Evolutionary conservation across 1,139 yeast species (phyloP), one percentile per base, ranked within the genome.

Genomic region (Candida sanyaensis): DNA sequence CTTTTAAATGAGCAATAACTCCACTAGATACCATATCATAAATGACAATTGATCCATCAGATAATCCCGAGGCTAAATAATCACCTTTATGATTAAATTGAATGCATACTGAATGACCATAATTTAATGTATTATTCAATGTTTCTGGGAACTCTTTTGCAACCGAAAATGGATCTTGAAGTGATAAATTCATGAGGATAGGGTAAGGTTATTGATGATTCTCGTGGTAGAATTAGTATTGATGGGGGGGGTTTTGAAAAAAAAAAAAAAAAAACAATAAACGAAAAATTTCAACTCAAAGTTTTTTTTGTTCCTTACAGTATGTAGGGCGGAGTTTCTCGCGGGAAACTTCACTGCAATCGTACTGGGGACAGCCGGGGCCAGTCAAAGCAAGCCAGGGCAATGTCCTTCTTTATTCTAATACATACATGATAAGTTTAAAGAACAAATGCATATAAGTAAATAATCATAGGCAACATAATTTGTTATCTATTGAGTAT

Each of bases 81-180:
- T 90, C 96, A 3, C 98, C 98, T 46, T 82, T 81, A 11, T 78
- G 71, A 57, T 83, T 88, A 71, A 86, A 89, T 59, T 81, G 82
- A 42, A 92, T 77, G 47, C 84, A 81, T 6, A 90, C 88, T 1
- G 96, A 81, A 56, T 86, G 92, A 0, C 95, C 90, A 65, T 78
- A 75, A 34, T 63, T 70, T 43, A 90, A 69, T 0, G 92, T 83
- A 51, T 81, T 82, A 2, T 88, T 79, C 26, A 90, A 77, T 1
- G 87, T 78, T 55, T 92, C 97, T 0, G 99, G 99, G 59, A 83
- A 92, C 62, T 92, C 99, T 61, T 90, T 92, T 11, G 96, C 86
- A 33, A 92, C 91, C 5, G 96, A 84, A 64, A 91, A 90, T 2
- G 98, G 98, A 65, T 92, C 98, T 56, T 89, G 83, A 23, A 92